These are phyloP conservation scores for Scheffersomyces stipitis DNA, from an alignment of 805 yeast genomes.

Conservation along the genomic window DNA sequence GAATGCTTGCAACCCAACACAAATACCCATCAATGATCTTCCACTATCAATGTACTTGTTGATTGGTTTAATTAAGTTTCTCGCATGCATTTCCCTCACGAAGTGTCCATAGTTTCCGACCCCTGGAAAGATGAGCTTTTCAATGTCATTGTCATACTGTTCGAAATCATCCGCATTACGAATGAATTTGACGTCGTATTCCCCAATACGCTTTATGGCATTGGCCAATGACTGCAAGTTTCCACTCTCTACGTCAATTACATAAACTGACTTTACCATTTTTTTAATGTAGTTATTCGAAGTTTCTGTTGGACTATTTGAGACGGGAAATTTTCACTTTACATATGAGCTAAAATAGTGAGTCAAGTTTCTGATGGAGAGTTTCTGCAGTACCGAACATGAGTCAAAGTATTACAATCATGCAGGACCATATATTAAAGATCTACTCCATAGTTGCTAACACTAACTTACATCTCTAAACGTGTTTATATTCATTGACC, in stretches of 20 bases:
- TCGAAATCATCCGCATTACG: conserved; percentile 57
- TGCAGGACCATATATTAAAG: too few relatives aligned
- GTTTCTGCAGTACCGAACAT: too few relatives aligned
- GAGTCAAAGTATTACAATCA: too few relatives aligned
- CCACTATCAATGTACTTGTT: conserved; percentile 70
- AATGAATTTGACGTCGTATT: conserved; percentile 60
- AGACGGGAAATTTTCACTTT: too few relatives aligned
- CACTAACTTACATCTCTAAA: not conserved
- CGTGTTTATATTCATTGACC: not conserved
- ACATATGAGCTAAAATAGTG: too few relatives aligned
- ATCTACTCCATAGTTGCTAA: too few relatives aligned
- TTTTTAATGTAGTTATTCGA: too few relatives aligned
- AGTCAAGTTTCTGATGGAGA: not conserved
- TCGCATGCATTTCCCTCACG: conserved; percentile 62
- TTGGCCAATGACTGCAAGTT: conserved; percentile 85
- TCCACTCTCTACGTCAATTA: conserved; percentile 93
- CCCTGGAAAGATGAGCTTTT: conserved; percentile 81
- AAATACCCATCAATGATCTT: conserved; percentile 90
- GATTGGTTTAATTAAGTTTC: conserved; percentile 67
- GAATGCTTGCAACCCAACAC: conserved; percentile 92
- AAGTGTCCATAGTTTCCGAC: conserved; percentile 98
- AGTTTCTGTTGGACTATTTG: too few relatives aligned
- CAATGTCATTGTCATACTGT: conserved; percentile 41
- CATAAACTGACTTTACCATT: conserved; percentile 45
- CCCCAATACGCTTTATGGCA: conserved; percentile 77